Evolutionary conservation across 2,329 filamentous ascomycete species (phyloP).

Genomic region (Epichloe festucae): DNA sequence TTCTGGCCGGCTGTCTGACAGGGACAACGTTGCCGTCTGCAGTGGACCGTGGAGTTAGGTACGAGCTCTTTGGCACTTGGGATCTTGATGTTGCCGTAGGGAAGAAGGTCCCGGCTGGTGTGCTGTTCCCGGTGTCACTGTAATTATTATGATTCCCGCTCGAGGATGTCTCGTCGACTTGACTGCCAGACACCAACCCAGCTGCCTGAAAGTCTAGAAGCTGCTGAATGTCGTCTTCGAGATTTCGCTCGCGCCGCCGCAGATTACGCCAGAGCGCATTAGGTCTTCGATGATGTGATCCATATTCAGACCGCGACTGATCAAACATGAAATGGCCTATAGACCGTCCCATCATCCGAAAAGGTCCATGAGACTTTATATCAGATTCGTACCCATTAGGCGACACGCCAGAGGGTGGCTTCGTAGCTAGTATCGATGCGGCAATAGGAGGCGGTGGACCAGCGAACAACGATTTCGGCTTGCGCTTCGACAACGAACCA

Average conservation of each 20-base stretch:
- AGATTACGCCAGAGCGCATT: constrained; percentile 36
- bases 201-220: constrained; percentile 36
- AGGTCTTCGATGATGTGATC: constrained; percentile 5
- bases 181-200: constrained; percentile 27
- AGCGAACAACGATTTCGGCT: constrained; percentile 26
- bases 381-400: constrained; percentile 9
- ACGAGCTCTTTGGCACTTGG: constrained; percentile 29
- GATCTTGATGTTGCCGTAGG: constrained; percentile 27
- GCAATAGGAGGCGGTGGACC: constrained; percentile 40
- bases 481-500: constrained; percentile 20
- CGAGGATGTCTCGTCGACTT: constrained; percentile 7
- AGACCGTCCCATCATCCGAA: constrained; percentile 3
- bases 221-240: constrained; percentile 34
- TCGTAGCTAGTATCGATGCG: constrained; percentile 24
- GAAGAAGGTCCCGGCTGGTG: constrained; percentile 27
- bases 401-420: constrained; percentile 1
- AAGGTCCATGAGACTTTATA: constrained; percentile 1
- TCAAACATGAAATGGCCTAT: constrained; percentile 27
- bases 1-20: constrained; percentile 39
- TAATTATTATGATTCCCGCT: constrained; percentile 16
- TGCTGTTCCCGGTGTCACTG: constrained; percentile 29
- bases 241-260: constrained; percentile 29
- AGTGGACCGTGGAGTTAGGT: constrained; percentile 24
- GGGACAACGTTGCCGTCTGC: constrained; percentile 41
- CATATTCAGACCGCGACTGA: constrained; percentile 10